These are phyloP conservation scores for Lolium multiflorum DNA, from an alignment of 176 grass and related monocot species.

Conservation along the genomic window DNA sequence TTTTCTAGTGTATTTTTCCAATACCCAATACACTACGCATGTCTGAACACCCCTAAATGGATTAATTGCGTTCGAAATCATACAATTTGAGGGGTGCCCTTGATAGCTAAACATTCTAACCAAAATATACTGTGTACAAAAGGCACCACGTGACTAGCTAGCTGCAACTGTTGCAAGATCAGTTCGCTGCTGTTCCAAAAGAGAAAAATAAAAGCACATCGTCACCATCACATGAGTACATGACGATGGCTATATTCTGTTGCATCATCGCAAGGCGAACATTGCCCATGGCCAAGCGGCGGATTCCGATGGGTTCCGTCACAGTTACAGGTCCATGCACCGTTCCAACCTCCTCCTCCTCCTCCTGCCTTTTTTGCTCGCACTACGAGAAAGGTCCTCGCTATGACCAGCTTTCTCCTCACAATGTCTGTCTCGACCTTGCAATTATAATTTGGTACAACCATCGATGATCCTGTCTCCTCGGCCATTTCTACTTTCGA, in stretches of 20 bases:
- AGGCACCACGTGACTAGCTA: not conserved
- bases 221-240: not conserved
- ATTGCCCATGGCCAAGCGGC: not conserved
- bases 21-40: too few relatives aligned
- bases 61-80: too few relatives aligned
- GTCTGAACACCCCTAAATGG: too few relatives aligned
- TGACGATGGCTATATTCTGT: not conserved
- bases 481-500: not conserved
- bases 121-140: not conserved
- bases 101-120: not conserved
- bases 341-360: too few relatives aligned
- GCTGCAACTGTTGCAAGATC: not conserved
- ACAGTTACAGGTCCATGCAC: too few relatives aligned
- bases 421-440: too few relatives aligned
- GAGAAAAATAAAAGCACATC: not conserved
- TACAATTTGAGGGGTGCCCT: too few relatives aligned
- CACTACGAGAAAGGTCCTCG: not conserved
- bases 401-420: too few relatives aligned
- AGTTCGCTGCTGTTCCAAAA: not conserved
- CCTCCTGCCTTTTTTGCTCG: not conserved
- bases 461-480: slow-evolving; percentile 21
- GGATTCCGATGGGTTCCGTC: too few relatives aligned
- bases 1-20: too few relatives aligned
- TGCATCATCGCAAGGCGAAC: not conserved
- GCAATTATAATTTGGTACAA: not conserved